Conservation (phyloP, 257 asterid species). For the Solanum phureja region DNA sequence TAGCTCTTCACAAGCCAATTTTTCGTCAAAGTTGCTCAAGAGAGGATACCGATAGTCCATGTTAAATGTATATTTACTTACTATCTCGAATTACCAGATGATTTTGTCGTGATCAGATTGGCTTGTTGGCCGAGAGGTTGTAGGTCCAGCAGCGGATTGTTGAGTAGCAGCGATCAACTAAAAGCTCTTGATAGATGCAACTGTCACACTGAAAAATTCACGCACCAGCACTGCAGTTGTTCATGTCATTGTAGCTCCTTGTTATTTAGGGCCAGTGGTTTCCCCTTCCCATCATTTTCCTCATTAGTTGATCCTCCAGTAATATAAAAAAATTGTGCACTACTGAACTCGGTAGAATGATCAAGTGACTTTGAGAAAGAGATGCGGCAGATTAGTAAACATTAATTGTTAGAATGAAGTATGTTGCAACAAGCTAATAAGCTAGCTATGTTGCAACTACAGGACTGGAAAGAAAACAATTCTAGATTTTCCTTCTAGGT, state of each 20-base stretch:
- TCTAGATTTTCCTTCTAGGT: too few relatives aligned
- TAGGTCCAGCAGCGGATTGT: conserved; percentile 15
- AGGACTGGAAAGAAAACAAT: too few relatives aligned
- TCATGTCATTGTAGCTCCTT: conserved; percentile 91
- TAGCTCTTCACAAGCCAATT: conserved; percentile 74
- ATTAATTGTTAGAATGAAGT: too few relatives aligned
- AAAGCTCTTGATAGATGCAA: conserved; percentile 81
- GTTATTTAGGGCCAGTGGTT: conserved; percentile 70
- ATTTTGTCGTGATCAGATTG: conserved; percentile 68
- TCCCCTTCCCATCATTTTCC: conserved; percentile 31
- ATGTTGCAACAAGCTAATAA: too few relatives aligned
- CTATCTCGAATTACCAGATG: conserved; percentile 77
- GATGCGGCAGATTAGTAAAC: conserved; percentile 37
- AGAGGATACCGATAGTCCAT: conserved; percentile 82
- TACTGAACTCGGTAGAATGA: conserved; percentile 62
- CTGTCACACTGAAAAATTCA: conserved; percentile 82
- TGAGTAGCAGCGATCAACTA: conserved; percentile 62
- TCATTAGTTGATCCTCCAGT: conserved; percentile 16
- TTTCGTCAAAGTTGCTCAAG: conserved; percentile 86
- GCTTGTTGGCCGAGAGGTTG: conserved; percentile 29
- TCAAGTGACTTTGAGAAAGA: conserved; percentile 61
- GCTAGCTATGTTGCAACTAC: too few relatives aligned
- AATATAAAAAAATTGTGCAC: conserved; percentile 64
- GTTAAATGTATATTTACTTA: conserved; percentile 76
- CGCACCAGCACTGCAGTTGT: conserved; percentile 85